These are phyloP conservation scores for Colletotrichum abscissum DNA, from an alignment of 2,329 filamentous ascomycete species.

Conservation along the genomic window DNA sequence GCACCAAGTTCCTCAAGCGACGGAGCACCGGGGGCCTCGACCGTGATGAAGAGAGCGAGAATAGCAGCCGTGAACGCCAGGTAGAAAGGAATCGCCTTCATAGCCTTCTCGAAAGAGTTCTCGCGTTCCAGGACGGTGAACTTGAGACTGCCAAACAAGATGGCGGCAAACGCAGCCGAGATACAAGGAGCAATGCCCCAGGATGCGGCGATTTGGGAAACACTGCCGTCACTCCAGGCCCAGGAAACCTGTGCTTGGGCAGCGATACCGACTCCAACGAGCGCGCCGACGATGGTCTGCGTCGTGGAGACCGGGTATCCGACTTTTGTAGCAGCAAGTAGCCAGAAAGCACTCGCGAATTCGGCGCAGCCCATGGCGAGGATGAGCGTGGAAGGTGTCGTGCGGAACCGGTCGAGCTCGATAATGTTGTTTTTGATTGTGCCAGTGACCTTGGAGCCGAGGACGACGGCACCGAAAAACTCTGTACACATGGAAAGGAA, in stretches of 20 bases:
- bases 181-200: slow-evolving; percentile 38
- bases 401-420: slow-evolving; percentile 47
- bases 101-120: slow-evolving; percentile 36
- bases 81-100: slow-evolving; percentile 40
- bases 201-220: slow-evolving; percentile 39
- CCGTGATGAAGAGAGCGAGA: slow-evolving; percentile 39
- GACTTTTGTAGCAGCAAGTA: slow-evolving; percentile 31
- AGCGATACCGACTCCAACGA: slow-evolving; percentile 39
- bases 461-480: slow-evolving; percentile 62
- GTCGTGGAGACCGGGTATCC: slow-evolving; percentile 35
- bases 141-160: slow-evolving; percentile 37
- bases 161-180: slow-evolving; percentile 35
- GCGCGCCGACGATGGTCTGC: slow-evolving; percentile 33
- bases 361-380: slow-evolving; percentile 32
- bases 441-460: slow-evolving; percentile 56
- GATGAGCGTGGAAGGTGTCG: slow-evolving; percentile 35
- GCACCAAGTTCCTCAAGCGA: slow-evolving; percentile 46
- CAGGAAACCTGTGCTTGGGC: slow-evolving; percentile 43
- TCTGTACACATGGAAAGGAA: slow-evolving; percentile 60
- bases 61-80: slow-evolving; percentile 39
- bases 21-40: slow-evolving; percentile 36
- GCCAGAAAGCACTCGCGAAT: slow-evolving; percentile 33
- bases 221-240: slow-evolving; percentile 37
- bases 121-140: slow-evolving; percentile 33
- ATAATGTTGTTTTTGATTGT: slow-evolving; percentile 58